These are phyloP conservation scores for carrot (Daucus carota) DNA, from an alignment of 129 eudicot genomes.

Conservation along the genomic window DNA sequence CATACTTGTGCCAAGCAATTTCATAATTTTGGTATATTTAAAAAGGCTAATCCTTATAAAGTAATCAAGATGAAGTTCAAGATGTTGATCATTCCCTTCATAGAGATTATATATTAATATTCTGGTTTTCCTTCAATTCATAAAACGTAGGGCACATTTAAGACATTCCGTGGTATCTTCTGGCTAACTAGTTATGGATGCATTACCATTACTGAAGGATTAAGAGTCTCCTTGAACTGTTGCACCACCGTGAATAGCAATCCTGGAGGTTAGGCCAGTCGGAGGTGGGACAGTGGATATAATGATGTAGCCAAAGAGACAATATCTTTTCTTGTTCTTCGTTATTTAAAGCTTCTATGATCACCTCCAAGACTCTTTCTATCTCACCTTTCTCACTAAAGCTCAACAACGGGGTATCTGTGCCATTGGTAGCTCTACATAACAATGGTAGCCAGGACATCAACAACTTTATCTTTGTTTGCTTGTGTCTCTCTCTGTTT, in stretches of 20 bases:
- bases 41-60: neutral
- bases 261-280: conserved; percentile 84
- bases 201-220: neutral
- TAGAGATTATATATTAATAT: neutral
- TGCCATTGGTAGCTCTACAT: conserved; percentile 64
- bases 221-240: conserved; percentile 44
- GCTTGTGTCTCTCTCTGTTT: conserved; percentile 24
- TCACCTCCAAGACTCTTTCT: conserved; percentile 54
- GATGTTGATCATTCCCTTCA: neutral
- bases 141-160: neutral
- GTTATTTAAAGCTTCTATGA: conserved; percentile 39
- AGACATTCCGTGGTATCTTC: neutral
- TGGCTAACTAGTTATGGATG: neutral
- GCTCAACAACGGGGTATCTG: conserved; percentile 58
- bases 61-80: neutral
- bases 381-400: conserved; percentile 46
- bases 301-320: conserved; percentile 83
- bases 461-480: conserved; percentile 44
- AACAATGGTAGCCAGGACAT: conserved; percentile 74
- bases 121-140: neutral
- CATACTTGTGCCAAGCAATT: neutral
- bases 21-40: neutral
- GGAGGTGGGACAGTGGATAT: conserved; percentile 55
- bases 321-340: conserved; percentile 68
- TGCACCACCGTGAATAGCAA: conserved; percentile 61